Evolutionary conservation across 768 basidiomycete species (phyloP).

Genomic region (Pluteus cervinus): DNA sequence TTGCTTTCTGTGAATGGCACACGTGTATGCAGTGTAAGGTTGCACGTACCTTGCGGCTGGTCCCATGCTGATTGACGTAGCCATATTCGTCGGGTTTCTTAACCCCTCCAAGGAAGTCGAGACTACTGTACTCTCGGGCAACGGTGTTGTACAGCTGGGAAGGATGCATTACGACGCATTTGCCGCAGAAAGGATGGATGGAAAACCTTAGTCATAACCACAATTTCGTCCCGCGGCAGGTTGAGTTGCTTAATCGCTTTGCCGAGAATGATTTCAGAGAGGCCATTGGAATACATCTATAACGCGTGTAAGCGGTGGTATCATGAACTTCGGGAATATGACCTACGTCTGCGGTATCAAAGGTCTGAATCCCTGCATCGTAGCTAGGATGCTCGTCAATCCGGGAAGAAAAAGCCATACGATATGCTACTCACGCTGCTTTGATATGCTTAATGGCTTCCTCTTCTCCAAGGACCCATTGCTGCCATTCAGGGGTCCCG

Average conservation of each 20-base stretch:
- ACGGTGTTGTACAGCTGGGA: constrained; percentile 34
- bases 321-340: constrained; percentile 1
- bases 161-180: not conserved
- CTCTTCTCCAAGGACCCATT: constrained; percentile 40
- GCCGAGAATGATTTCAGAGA: constrained; percentile 62
- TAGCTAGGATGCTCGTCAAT: constrained; percentile 26
- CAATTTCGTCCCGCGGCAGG: constrained; percentile 69
- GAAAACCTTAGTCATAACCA: constrained; percentile 63
- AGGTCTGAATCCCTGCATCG: constrained; percentile 59
- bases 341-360: constrained; percentile 48
- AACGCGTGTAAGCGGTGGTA: not conserved
- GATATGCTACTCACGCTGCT: constrained; percentile 24
- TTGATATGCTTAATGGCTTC: constrained; percentile 50
- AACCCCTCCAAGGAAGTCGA: constrained; percentile 6
- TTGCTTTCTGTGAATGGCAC: not conserved
- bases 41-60: constrained; percentile 32
- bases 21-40: not conserved
- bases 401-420: not conserved
- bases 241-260: constrained; percentile 63
- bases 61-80: constrained; percentile 39
- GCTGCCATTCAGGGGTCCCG: constrained; percentile 45
- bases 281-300: constrained; percentile 61
- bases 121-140: constrained; percentile 13
- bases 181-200: not conserved
- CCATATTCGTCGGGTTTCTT: constrained; percentile 31